Percentiles rank a stretch among this genome's conserved stretches.
These are phyloP conservation scores for Plasmodium vivax DNA, from an alignment of 169 alveolate genomes.

Conservation along the genomic window DNA sequence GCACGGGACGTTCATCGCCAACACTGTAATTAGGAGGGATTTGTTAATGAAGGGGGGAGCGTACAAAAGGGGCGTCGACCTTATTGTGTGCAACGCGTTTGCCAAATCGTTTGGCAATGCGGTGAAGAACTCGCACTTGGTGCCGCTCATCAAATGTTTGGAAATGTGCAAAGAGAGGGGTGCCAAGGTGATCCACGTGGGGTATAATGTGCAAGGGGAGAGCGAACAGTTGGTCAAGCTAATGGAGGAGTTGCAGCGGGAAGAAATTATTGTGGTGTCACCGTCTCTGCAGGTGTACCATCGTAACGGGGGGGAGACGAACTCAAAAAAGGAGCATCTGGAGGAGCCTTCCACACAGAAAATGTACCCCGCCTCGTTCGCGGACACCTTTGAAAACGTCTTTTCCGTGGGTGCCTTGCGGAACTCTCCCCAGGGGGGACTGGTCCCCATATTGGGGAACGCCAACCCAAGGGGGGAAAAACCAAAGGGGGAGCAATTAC, in stretches of 20 bases:
- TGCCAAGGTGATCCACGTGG: conserved; percentile 17
- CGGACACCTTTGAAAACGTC: conserved; percentile 13
- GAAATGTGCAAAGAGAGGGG: conserved; percentile 25
- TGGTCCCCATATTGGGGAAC: neutral
- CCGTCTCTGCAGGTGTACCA: neutral
- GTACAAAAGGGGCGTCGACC: neutral
- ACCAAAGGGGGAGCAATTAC: neutral
- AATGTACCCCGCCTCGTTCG: conserved; percentile 1
- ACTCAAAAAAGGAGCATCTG: neutral
- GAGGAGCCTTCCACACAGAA: neutral
- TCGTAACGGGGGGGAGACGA: too few relatives aligned
- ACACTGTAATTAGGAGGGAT: conserved; percentile 11
- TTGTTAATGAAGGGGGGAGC: neutral
- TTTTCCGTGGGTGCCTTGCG: conserved; percentile 16
- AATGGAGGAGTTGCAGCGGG: conserved; percentile 3
- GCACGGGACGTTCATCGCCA: neutral
- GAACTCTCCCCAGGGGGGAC: neutral
- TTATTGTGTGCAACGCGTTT: conserved; percentile 28
- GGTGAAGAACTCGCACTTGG: neutral
- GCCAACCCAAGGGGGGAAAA: neutral
- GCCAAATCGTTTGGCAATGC: neutral
- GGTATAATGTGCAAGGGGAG: conserved; percentile 21
- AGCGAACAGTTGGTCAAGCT: conserved; percentile 21
- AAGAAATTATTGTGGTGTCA: neutral
- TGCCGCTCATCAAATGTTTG: conserved; percentile 29